These are phyloP conservation scores for Aquilaria agallochum DNA, from an alignment of 441 rosid genomes.

Conservation along the genomic window DNA sequence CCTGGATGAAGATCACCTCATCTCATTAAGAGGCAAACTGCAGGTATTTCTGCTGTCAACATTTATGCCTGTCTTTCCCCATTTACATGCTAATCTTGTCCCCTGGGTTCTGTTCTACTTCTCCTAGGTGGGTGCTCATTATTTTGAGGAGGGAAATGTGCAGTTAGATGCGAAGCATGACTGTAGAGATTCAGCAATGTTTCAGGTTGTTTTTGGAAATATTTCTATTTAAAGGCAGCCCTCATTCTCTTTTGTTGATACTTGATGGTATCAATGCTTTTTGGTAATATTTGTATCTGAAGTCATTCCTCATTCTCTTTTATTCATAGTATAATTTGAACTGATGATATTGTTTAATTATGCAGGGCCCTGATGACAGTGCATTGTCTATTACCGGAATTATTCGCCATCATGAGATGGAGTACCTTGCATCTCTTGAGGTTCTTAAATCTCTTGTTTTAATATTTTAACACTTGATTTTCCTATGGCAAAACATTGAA, in stretches of 20 bases:
- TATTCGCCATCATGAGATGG: conserved; percentile 85
- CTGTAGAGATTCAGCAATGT: conserved; percentile 72
- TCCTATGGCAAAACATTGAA: conserved; percentile 13
- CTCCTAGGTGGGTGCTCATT: conserved; percentile 90
- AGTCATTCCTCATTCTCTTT: not conserved
- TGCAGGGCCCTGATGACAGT: conserved; percentile 85
- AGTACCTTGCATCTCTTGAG: conserved; percentile 89
- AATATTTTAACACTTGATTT: conserved; percentile 12
- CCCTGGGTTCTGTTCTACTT: conserved; percentile 4
- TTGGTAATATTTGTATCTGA: not conserved
- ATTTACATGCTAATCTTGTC: conserved; percentile 5
- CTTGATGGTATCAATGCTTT: conserved; percentile 4
- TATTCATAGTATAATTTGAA: not conserved
- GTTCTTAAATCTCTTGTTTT: conserved; percentile 29
- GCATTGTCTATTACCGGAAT: conserved; percentile 61
- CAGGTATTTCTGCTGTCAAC: conserved; percentile 48
- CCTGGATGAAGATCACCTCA: conserved; percentile 70
- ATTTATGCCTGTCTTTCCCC: not conserved
- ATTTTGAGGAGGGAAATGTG: conserved; percentile 99
- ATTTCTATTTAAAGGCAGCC: not conserved
- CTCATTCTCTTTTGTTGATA: not conserved
- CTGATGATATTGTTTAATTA: too few relatives aligned
- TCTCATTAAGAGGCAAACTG: conserved; percentile 71
- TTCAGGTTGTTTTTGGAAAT: conserved; percentile 55
- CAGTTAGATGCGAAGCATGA: conserved; percentile 90